Percentiles rank a stretch among this genome's conserved stretches.
These are phyloP conservation scores for Turritis glabra DNA, from an alignment of 345 rosid genomes.

Conservation along the genomic window DNA sequence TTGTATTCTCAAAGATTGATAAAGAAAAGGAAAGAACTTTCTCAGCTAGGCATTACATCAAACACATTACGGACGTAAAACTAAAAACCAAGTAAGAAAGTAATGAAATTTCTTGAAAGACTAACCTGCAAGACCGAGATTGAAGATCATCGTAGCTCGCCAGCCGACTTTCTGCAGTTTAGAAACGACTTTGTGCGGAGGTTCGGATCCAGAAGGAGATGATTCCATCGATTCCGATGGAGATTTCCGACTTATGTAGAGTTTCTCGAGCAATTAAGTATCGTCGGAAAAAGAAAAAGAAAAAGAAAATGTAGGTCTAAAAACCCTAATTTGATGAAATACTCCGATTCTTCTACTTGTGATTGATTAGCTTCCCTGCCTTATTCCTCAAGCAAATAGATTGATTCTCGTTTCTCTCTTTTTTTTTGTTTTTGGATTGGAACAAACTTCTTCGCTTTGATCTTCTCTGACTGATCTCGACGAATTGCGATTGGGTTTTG, in stretches of 20 bases:
- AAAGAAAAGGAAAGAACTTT: not conserved
- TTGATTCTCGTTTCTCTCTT: not conserved
- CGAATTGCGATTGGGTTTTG: constrained; percentile 3
- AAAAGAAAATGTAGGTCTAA: constrained; percentile 4
- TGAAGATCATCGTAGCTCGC: constrained; percentile 66
- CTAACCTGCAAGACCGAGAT: constrained; percentile 77
- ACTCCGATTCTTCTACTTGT: not conserved
- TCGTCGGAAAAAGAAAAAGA: not conserved
- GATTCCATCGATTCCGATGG: constrained; percentile 45
- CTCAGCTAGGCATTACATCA: constrained; percentile 41
- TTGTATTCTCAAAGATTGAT: not conserved
- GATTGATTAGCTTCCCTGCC: constrained; percentile 19
- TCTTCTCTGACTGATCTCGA: constrained; percentile 25
- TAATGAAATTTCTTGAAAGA: not conserved
- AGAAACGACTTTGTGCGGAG: constrained; percentile 37
- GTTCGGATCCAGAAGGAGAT: constrained; percentile 32
- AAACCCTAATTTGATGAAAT: constrained; percentile 22
- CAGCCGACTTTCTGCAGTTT: constrained; percentile 51
- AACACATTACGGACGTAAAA: constrained; percentile 39
- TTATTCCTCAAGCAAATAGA: constrained; percentile 19
- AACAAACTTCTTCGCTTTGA: not conserved
- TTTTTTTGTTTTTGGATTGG: not conserved
- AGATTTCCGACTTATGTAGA: not conserved
- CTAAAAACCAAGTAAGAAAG: not conserved
- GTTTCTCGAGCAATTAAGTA: constrained; percentile 13